Base-by-base conservation (phyloP, 371 early-diverging fungal species). In the Chytridiales sp. region DNA sequence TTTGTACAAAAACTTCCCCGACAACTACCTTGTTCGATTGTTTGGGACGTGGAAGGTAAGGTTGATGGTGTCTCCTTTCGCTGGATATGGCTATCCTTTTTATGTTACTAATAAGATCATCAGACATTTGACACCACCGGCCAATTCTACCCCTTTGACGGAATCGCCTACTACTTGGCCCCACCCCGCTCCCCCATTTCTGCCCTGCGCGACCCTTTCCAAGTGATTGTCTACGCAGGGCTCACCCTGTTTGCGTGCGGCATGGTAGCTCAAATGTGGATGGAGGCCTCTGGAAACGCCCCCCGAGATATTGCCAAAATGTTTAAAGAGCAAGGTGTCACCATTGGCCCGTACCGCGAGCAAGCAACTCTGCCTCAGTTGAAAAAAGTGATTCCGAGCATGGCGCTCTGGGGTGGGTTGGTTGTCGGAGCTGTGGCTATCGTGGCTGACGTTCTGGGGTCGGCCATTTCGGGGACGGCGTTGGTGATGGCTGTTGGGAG, bases 401-500 rank as follows among this genome's bases (percentile, higher is more conserved):
- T 88, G 11, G 87, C 95, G 38, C 87, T 87, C 55, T 87, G 94
- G 51, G 98, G 99, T 66, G 99, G 99, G 48, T 85, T 97, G 31
- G 82, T 90, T 65, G 89, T 99, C 61, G 99, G 95, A 47, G 84
- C 89, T 8, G 81, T 99, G 63, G 90, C 95, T 38, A 87, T 99
- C 32, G 73, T 88, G 57, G 97, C 98, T 48, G 98, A 99, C 80
- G 81, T 99, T 59, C 69, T 89, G 53, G 95, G 95, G 47, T 82
- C 87, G 19, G 79, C 98, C 75, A 99, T 99, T 31, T 93, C 96
- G 40, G 99, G 99, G 34, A 96, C 97, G 35, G 99, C 99, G 83
- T 97, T 99, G 62, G 83, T 99, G 69, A 74, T 99, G 56, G 92
- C 96, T 52, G 98, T 98, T 32, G 95, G 97, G 52, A 98, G 97